Conservation (phyloP, 2,329 filamentous ascomycete genomes). For the Amphichorda felina region DNA sequence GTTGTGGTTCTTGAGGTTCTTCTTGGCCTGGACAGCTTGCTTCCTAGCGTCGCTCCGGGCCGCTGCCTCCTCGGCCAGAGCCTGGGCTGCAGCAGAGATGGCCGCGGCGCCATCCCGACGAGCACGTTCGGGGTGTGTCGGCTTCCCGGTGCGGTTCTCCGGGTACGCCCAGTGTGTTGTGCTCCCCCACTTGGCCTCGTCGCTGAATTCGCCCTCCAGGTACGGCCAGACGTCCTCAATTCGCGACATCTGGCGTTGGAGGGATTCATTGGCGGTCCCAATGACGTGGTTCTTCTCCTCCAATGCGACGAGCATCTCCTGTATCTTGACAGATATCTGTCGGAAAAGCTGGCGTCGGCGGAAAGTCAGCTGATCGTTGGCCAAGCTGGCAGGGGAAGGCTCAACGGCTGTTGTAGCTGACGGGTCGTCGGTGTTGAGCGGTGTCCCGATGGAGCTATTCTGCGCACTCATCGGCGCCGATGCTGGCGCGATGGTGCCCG, state of each 20-base stretch:
- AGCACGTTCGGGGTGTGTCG: slow-evolving; percentile 59
- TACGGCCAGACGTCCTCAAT: slow-evolving; percentile 81
- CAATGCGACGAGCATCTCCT: slow-evolving; percentile 77
- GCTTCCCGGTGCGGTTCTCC: slow-evolving; percentile 58
- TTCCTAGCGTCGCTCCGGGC: slow-evolving; percentile 76
- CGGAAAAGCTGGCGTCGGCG: slow-evolving; percentile 64
- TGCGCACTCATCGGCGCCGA: slow-evolving; percentile 38
- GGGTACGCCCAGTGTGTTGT: slow-evolving; percentile 92
- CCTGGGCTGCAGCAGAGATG: slow-evolving; percentile 64
- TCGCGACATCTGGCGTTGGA: slow-evolving; percentile 72
- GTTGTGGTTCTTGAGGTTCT: slow-evolving; percentile 47
- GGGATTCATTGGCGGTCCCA: slow-evolving; percentile 79
- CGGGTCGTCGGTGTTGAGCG: slow-evolving; percentile 20
- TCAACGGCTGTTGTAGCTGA: slow-evolving; percentile 29
- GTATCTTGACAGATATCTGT: slow-evolving; percentile 65
- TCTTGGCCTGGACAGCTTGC: slow-evolving; percentile 68
- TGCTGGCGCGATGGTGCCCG: slow-evolving; percentile 17
- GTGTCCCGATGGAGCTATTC: slow-evolving; percentile 31
- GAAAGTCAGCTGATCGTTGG: slow-evolving; percentile 42
- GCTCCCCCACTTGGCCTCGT: slow-evolving; percentile 89
- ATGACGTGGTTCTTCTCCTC: slow-evolving; percentile 98
- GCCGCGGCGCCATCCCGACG: slow-evolving; percentile 68
- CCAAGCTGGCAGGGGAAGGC: slow-evolving; percentile 10
- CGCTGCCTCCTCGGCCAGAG: slow-evolving; percentile 73
- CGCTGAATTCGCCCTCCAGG: slow-evolving; percentile 80